Evolutionary conservation across 2,329 filamentous ascomycete genomes (phyloP).

Genomic region (Thyridium curvatum): DNA sequence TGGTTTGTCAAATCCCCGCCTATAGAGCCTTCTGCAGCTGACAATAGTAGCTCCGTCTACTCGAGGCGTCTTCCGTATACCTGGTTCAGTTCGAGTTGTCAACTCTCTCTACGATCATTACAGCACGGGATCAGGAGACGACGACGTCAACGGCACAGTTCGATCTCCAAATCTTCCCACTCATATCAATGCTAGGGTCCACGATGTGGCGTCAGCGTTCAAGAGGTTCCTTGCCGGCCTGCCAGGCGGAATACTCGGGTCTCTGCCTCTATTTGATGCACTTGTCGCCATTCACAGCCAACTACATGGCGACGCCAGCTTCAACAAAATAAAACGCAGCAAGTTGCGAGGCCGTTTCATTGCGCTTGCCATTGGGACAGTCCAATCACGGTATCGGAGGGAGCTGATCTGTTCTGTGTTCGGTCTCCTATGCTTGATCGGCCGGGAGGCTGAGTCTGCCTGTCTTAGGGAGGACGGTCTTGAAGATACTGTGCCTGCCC

Average conservation of each 20-base stretch:
- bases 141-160: slow-evolving; percentile 50
- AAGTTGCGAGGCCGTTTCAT: slow-evolving; percentile 59
- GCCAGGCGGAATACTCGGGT: slow-evolving; percentile 61
- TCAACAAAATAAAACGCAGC: slow-evolving; percentile 44
- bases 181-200: slow-evolving; percentile 52
- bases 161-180: slow-evolving; percentile 51
- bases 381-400: slow-evolving; percentile 53
- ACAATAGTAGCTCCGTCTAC: slow-evolving; percentile 28
- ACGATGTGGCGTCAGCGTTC: slow-evolving; percentile 63
- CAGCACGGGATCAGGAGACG: slow-evolving; percentile 40
- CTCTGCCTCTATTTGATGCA: slow-evolving; percentile 53
- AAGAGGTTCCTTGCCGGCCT: slow-evolving; percentile 58
- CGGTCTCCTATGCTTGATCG: slow-evolving; percentile 56
- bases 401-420: slow-evolving; percentile 63
- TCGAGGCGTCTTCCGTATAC: slow-evolving; percentile 56
- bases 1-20: slow-evolving; percentile 28
- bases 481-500: slow-evolving; percentile 13
- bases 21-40: background rate
- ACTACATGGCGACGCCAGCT: slow-evolving; percentile 43
- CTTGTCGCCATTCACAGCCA: slow-evolving; percentile 55
- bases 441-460: slow-evolving; percentile 44
- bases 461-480: slow-evolving; percentile 39
- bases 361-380: slow-evolving; percentile 53
- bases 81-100: slow-evolving; percentile 52
- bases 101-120: slow-evolving; percentile 59